Conservation (phyloP, 2,329 filamentous ascomycete species). For the Diplodia mutila region DNA sequence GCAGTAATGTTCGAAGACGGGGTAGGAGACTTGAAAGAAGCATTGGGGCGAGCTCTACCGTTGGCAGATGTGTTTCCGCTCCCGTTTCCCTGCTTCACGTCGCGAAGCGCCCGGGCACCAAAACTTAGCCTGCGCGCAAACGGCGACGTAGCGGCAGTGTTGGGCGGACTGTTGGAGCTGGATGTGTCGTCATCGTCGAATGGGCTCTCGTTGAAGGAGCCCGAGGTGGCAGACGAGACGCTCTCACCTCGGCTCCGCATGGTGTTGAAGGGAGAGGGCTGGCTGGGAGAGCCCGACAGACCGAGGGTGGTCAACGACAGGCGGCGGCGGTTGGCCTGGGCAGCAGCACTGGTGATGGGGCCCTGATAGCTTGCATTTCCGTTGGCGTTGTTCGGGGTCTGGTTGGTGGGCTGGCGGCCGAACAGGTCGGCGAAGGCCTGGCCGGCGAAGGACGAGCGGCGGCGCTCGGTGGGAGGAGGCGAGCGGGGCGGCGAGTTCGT, state of each 20-base stretch:
- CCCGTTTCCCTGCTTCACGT: constrained; percentile 61
- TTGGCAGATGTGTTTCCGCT: constrained; percentile 58
- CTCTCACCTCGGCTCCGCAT: constrained; percentile 49
- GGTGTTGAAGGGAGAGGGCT: constrained; percentile 46
- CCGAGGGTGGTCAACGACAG: constrained; percentile 56
- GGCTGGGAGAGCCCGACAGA: constrained; percentile 49
- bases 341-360: constrained; percentile 54
- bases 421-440: constrained; percentile 56
- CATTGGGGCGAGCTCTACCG: constrained; percentile 60
- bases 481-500: constrained; percentile 47
- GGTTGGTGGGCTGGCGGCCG: constrained; percentile 40
- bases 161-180: constrained; percentile 62
- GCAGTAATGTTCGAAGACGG: constrained; percentile 49
- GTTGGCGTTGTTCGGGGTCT: constrained; percentile 22
- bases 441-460: constrained; percentile 53
- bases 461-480: constrained; percentile 41
- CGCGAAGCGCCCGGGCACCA: constrained; percentile 76
- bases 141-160: constrained; percentile 57
- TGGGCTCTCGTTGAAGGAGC: constrained; percentile 54
- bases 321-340: constrained; percentile 54
- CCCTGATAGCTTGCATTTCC: constrained; percentile 40
- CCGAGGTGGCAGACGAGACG: constrained; percentile 52
- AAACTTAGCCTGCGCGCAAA: constrained; percentile 89
- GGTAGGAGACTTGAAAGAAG: constrained; percentile 52
- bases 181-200: constrained; percentile 63